Evolutionary conservation across 2,329 filamentous ascomycete genomes (phyloP).

Genomic region (Phyllosticta citrichinensis): DNA sequence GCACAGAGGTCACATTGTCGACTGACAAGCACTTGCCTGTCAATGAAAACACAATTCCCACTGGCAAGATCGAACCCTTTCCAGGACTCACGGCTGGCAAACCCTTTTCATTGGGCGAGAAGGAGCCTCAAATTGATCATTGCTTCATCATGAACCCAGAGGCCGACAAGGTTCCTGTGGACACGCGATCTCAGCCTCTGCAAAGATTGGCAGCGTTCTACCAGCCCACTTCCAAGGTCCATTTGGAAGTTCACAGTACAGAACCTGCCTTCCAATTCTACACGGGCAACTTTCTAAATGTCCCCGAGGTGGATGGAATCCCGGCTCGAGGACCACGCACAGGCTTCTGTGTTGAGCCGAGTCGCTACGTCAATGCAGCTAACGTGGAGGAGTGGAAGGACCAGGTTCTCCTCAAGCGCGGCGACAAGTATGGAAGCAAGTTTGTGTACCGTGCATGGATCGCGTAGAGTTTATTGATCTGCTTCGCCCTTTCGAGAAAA

Average conservation of each 20-base stretch:
- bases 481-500: background rate
- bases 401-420: slow-evolving; percentile 74
- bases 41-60: slow-evolving; percentile 65
- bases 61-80: slow-evolving; percentile 53
- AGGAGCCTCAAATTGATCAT: slow-evolving; percentile 72
- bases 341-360: slow-evolving; percentile 88
- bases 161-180: slow-evolving; percentile 38
- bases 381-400: slow-evolving; percentile 72
- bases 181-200: slow-evolving; percentile 48
- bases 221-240: slow-evolving; percentile 64
- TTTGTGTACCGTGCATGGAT: slow-evolving; percentile 81
- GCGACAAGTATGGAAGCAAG: slow-evolving; percentile 68
- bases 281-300: slow-evolving; percentile 74
- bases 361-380: slow-evolving; percentile 78
- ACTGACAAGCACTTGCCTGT: slow-evolving; percentile 62
- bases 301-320: slow-evolving; percentile 51
- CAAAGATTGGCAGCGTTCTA: slow-evolving; percentile 59
- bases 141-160: slow-evolving; percentile 68
- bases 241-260: slow-evolving; percentile 80
- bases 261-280: slow-evolving; percentile 98
- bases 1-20: slow-evolving; percentile 48
- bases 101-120: slow-evolving; percentile 61
- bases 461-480: background rate
- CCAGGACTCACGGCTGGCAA: slow-evolving; percentile 54
- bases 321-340: slow-evolving; percentile 57